Base-by-base conservation (phyloP, 176 grass and related monocot genomes). In the Oryza officinalis region DNA sequence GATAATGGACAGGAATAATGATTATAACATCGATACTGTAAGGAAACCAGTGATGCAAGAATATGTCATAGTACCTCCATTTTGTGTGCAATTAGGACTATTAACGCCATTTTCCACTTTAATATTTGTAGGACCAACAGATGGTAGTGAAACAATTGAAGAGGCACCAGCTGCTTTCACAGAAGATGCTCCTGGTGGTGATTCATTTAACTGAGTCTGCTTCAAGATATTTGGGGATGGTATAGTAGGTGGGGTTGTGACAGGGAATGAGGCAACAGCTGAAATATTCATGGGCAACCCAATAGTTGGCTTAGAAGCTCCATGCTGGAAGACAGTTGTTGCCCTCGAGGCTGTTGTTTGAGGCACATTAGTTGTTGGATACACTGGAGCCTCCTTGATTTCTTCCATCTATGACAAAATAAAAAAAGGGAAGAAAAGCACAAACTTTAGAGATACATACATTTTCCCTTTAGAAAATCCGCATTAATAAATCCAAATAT, bases 321-420 rank as follows among this genome's bases (percentile, higher is more conserved):
- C 82, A 86, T 71, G 78, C 61, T 75, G 77, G 32, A 65, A 68
- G n/a, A 74, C 72, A 69, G 63, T 35, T 38, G 22, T 65, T 26
- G 66, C 66, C 43, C n/a, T 41, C 10, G 54, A 78, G 52, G 30
- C 1, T 64, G 30, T 76, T 59, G 59, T 54, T 70, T 84, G 80
- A 77, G 89, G 71, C 50, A 86, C 52, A 79, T 67, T 85, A 64
- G 76, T 60, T 64, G 72, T 65, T 72, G 81, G 76, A 63, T 79
- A 77, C 31, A 47, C 65, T 4, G 18, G 77, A 82, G 63, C 25
- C 90, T 87, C 92, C 57, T 89, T 90, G 43, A 83, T 33, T 77
- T 82, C 89, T 78, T 94, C 87, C 92, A 97, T 91, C 94, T 94
- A 80, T 79, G 69, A 47, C 1, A 26, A 30, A n/a, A 14, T n/a